Evolutionary conservation across 2,329 filamentous ascomycete species (phyloP), one percentile per base, ranked within the genome.

Genomic region (Amylocarpus encephaloides): DNA sequence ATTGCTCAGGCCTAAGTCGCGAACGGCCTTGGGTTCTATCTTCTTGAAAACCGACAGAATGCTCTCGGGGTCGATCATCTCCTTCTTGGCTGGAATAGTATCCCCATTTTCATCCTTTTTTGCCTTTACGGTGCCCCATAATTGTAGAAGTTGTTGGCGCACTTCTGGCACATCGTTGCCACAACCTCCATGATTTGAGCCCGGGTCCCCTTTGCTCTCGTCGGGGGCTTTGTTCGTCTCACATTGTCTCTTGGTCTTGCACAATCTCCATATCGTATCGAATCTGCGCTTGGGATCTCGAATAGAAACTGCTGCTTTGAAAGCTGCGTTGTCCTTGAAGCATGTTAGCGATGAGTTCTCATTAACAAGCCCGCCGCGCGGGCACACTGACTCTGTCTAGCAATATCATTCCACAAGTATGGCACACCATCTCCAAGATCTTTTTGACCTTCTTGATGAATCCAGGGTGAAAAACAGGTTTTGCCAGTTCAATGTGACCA

Each of bases 371-470:
- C 73, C 76, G 70, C 73, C 71, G 68, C 66, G 68, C 74, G 76
- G 76, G 75, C 76, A 77, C 76, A 94, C 92, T 89, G 85, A 97
- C 92, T 85, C 89, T 88, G 80, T 97, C 91, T 73, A 90, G 86
- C 77, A 95, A 82, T 67, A 97, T 88, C 77, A 93, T 95, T 73
- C 91, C 92, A 78, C 94, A 98, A 71, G 94, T 96, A 75, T 95
- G 91, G 79, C 94, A 98, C 70, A 98, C 91, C 62, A 91, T 93
- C 79, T 98, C 94, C 70, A 98, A 77, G 64, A 99, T 82, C 78
- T 97, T 98, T 79, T 99, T 98, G 73, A 95, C 91, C 76, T 97
- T 97, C 70, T 88, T 94, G 74, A 99, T 86, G 72, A 96, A 99
- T 65, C 93, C 93, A 75, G 77, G 73, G 63, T 99, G 93, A 70